Conservation (phyloP, 1,284 basidiomycete species). For the Ceratobasidium theobromae region DNA sequence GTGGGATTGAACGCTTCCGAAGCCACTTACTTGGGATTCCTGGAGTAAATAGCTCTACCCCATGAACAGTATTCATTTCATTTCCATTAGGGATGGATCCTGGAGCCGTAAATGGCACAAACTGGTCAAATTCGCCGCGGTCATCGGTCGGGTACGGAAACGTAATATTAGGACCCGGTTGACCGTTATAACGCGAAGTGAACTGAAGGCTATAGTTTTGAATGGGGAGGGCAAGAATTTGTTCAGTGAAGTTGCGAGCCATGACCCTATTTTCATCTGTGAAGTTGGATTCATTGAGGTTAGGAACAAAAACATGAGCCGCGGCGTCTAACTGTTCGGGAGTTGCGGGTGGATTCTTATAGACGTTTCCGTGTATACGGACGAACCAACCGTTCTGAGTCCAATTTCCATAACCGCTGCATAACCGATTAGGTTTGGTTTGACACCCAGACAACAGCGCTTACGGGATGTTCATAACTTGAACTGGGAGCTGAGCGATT, state of each 20-base stretch:
- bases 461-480: conserved; percentile 36
- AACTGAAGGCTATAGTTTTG: conserved; percentile 29
- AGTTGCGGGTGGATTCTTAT: conserved; percentile 33
- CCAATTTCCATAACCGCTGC: conserved; percentile 36
- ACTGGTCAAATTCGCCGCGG: conserved; percentile 35
- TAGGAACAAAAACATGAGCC: conserved; percentile 33
- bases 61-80: conserved; percentile 20
- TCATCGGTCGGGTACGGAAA: conserved; percentile 31
- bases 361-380: conserved; percentile 35
- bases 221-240: conserved; percentile 27
- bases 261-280: conserved; percentile 29
- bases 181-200: conserved; percentile 17
- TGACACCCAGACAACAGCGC: background rate
- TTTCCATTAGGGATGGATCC: conserved; percentile 10
- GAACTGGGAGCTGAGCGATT: conserved; percentile 29
- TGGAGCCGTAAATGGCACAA: conserved; percentile 31
- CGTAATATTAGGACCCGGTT: conserved; percentile 12
- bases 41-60: conserved; percentile 21
- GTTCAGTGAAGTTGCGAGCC: conserved; percentile 33
- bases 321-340: conserved; percentile 31
- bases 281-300: conserved; percentile 30
- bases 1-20: background rate
- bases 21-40: conserved; percentile 7
- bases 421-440: background rate
- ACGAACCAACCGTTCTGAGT: conserved; percentile 32